These are phyloP conservation scores for Leishmania tarentolae DNA, from an alignment of 208 protist species.

Conservation along the genomic window DNA sequence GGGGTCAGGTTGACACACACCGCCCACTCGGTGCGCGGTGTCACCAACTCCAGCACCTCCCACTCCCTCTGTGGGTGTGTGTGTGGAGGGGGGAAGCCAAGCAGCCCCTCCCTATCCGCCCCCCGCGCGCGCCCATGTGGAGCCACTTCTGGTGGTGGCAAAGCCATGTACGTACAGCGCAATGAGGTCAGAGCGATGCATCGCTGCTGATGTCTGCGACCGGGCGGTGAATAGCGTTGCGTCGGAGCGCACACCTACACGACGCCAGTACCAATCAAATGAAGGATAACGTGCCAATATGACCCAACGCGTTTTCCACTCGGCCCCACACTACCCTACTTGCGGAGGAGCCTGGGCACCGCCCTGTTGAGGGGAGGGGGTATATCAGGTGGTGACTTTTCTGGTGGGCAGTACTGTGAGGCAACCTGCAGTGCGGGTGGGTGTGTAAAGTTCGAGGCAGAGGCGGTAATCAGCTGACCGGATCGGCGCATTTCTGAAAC, in stretches of 20 bases:
- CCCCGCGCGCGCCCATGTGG: background rate
- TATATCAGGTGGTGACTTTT: background rate
- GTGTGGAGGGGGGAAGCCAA: too few species aligned
- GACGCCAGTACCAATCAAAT: too few species aligned
- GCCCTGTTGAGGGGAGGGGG: too few species aligned
- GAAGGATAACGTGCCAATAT: too few species aligned
- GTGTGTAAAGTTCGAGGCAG: background rate
- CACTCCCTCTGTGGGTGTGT: background rate
- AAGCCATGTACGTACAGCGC: background rate
- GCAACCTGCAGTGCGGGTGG: background rate
- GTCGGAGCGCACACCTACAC: too few species aligned
- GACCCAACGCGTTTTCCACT: background rate
- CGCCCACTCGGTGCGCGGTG: too few species aligned
- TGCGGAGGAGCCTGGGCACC: background rate
- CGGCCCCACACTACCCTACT: background rate
- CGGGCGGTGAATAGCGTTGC: background rate
- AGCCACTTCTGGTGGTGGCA: background rate
- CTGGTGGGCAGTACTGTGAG: background rate
- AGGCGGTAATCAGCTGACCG: background rate
- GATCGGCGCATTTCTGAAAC: too few species aligned
- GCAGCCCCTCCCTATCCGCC: background rate
- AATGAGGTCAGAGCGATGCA: background rate
- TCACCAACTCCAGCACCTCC: too few species aligned
- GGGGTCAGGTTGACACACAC: too few species aligned
- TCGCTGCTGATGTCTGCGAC: background rate